A percentile compares a stretch with the other conserved stretches of the same genome.
These are phyloP conservation scores for Curvularia eragrostidis DNA, from an alignment of 2,329 filamentous ascomycete species.

Conservation along the genomic window DNA sequence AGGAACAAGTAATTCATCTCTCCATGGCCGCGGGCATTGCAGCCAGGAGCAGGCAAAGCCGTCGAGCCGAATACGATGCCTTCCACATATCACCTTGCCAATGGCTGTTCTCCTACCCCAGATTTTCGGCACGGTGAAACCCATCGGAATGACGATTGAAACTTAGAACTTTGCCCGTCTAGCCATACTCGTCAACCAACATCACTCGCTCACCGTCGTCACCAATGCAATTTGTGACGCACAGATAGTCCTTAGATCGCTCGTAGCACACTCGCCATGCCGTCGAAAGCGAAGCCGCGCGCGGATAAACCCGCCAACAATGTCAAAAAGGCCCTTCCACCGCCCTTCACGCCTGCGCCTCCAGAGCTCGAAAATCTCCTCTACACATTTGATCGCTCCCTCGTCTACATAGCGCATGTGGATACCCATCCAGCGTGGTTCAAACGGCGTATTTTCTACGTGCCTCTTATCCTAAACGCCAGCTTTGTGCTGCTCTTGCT, in stretches of 20 bases:
- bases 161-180: conserved; percentile 3
- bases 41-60: neutral
- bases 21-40: neutral
- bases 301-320: conserved; percentile 16
- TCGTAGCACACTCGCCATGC: conserved; percentile 19
- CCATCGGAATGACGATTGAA: conserved; percentile 12
- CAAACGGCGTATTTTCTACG: conserved; percentile 82
- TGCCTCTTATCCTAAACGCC: conserved; percentile 79
- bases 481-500: conserved; percentile 68
- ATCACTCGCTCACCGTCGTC: conserved; percentile 1
- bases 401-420: conserved; percentile 85
- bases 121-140: conserved; percentile 18
- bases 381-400: conserved; percentile 67
- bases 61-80: neutral
- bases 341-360: conserved; percentile 68
- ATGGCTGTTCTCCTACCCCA: conserved; percentile 8
- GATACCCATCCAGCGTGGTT: conserved; percentile 72
- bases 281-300: conserved; percentile 31
- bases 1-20: neutral
- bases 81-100: neutral
- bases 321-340: conserved; percentile 49
- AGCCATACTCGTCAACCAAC: neutral
- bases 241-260: neutral
- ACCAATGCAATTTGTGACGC: conserved; percentile 6
- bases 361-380: conserved; percentile 70